These are phyloP conservation scores for Fusarium sp. DNA, from an alignment of 2,329 filamentous ascomycete species.

Conservation along the genomic window DNA sequence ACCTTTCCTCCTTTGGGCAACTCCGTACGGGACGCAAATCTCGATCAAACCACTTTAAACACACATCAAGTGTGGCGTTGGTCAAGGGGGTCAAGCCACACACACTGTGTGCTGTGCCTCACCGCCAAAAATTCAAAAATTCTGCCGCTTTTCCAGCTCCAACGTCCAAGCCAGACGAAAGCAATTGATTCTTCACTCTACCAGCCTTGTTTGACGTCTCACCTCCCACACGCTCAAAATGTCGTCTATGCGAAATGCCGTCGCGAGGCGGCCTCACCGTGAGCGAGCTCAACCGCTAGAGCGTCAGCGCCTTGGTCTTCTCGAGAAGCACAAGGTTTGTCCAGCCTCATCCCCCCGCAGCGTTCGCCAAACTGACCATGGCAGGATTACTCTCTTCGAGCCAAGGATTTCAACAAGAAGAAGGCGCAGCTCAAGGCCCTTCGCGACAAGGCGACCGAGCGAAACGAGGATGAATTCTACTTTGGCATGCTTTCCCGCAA, in stretches of 20 bases:
- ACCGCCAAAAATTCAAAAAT: slow-evolving; percentile 52
- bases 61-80: slow-evolving; percentile 25
- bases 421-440: slow-evolving; percentile 67
- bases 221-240: slow-evolving; percentile 45
- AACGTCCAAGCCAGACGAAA: neutral
- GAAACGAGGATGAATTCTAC: slow-evolving; percentile 78
- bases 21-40: neutral
- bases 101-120: slow-evolving; percentile 24
- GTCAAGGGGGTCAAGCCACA: slow-evolving; percentile 26
- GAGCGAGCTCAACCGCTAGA: slow-evolving; percentile 88
- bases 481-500: slow-evolving; percentile 71
- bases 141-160: slow-evolving; percentile 44
- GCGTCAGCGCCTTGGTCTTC: slow-evolving; percentile 84
- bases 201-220: slow-evolving; percentile 1
- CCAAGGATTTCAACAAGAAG: slow-evolving; percentile 71
- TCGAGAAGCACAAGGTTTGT: slow-evolving; percentile 90
- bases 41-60: slow-evolving; percentile 9
- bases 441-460: slow-evolving; percentile 66
- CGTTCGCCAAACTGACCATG: slow-evolving; percentile 15
- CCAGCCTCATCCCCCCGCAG: slow-evolving; percentile 8
- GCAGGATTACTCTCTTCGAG: slow-evolving; percentile 70
- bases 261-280: slow-evolving; percentile 83
- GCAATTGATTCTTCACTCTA: slow-evolving; percentile 20
- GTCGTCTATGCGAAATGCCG: slow-evolving; percentile 69
- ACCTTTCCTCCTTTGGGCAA: neutral